phyloP scores from a whole-genome alignment of 352 stramenopile genomes.

The Globisporangium mamillatum region DNA sequence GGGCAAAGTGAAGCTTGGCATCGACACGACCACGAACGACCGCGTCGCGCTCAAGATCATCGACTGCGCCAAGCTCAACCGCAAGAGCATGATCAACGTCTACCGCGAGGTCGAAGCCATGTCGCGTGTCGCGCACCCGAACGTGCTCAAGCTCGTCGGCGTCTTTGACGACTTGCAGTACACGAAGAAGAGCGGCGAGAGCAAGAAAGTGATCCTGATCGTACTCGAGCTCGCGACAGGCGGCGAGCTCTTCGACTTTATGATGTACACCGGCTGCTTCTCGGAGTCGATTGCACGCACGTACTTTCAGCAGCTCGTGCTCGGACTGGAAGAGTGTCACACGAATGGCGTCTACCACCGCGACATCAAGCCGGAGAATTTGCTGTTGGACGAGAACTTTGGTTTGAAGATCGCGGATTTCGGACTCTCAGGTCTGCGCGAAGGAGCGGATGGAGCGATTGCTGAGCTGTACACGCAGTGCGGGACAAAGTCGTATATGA shows the following conservation, averaged over 20 bases:
- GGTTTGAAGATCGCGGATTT: slow-evolving; percentile 95
- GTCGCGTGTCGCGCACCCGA: slow-evolving; percentile 77
- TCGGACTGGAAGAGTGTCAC: slow-evolving; percentile 81
- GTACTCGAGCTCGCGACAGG: slow-evolving; percentile 86
- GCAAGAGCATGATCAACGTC: slow-evolving; percentile 80
- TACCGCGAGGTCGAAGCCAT: slow-evolving; percentile 90
- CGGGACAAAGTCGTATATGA: slow-evolving; percentile 92
- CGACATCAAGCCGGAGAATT: slow-evolving; percentile 94
- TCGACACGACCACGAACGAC: slow-evolving; percentile 74
- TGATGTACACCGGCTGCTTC: slow-evolving; percentile 92
- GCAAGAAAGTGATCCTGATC: slow-evolving; percentile 84
- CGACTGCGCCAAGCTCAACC: slow-evolving; percentile 74
- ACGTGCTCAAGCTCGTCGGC: slow-evolving; percentile 79
- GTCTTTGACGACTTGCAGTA: slow-evolving; percentile 74
- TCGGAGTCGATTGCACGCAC: slow-evolving; percentile 81
- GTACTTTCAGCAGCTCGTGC: slow-evolving; percentile 88
- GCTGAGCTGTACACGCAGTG: slow-evolving; percentile 86
- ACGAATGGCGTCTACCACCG: slow-evolving; percentile 85
- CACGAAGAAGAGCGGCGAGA: slow-evolving; percentile 67
- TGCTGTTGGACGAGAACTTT: slow-evolving; percentile 85
- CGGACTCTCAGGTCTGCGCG: slow-evolving; percentile 89
- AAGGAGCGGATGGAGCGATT: slow-evolving; percentile 55
- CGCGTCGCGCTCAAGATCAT: slow-evolving; percentile 91
- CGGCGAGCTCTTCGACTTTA: slow-evolving; percentile 91
- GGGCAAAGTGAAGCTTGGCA: slow-evolving; percentile 88